Evolutionary conservation across 2,329 filamentous ascomycete genomes (phyloP), one percentile per base, ranked within the genome.

Genomic region (Chrysosporium queenslandicum): DNA sequence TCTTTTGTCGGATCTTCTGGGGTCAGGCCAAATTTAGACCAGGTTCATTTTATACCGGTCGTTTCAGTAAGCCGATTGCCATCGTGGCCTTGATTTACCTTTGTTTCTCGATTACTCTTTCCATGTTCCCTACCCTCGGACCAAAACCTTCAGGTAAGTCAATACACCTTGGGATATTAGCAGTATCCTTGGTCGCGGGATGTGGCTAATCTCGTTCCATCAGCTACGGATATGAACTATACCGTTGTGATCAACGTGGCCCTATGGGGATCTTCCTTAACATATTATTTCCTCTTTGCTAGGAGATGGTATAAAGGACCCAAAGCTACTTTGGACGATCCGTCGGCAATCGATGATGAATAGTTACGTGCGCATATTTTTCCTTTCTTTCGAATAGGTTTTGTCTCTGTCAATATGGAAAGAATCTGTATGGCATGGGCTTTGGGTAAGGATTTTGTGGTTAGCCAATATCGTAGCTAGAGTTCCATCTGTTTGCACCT

Each of bases 261-360:
- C 3, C 74, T 83, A 1, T 83, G 80, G 80, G 66, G 75, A 12
- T 77, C 78, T 1, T 71, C 74, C 0, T 62, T 80, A 58, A 46
- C 69, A 0, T 82, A 82, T 63, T 82, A 81, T 60, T 71, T 70
- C 56, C 57, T 78, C 23, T 72, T 77, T 65, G 79, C 78, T 5
- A 68, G 73, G 51, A 81, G 80, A 61, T 81, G 77, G 72, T 81
- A 80, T 59, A 78, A 69, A 1, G 79, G 79, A 0, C 79, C 79
- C 2, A 79, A 77, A 66, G 74, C 74, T 42, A 82, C 79, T 2
- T 67, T 81, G 48, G 69, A 69, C 14, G 46, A 50, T 11, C 47
- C 47, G 8, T 9, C 37, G 18, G 16, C 25, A 18, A 20, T 50
- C 14, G 47, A 36, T n/a, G n/a, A 37, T 16, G 34, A 37, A 37